Evolutionary conservation across 768 basidiomycete genomes (phyloP).

Genomic region (Russula sp.): DNA sequence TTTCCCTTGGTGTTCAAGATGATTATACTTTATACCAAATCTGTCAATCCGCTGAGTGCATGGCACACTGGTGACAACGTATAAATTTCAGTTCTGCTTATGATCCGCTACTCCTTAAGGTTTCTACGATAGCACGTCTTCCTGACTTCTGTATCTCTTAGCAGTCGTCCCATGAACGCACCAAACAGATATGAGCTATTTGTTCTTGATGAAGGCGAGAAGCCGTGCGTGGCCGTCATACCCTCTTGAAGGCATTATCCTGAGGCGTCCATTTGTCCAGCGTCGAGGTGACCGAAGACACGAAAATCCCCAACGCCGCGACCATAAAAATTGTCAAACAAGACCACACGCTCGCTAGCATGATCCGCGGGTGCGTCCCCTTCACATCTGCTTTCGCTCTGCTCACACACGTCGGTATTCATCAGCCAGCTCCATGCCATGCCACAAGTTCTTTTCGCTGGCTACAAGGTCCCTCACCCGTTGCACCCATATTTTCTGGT

Average conservation of each 20-base stretch:
- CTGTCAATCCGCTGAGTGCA: slow-evolving; percentile 52
- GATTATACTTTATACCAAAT: slow-evolving; percentile 37
- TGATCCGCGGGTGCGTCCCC: slow-evolving; percentile 84
- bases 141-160: slow-evolving; percentile 4
- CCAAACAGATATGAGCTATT: slow-evolving; percentile 90
- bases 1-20: slow-evolving; percentile 15
- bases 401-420: not conserved
- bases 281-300: slow-evolving; percentile 89
- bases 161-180: slow-evolving; percentile 65
- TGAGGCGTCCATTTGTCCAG: slow-evolving; percentile 37
- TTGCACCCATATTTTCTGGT: slow-evolving; percentile 91
- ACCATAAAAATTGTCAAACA: slow-evolving; percentile 94
- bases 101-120: slow-evolving; percentile 10
- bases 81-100: slow-evolving; percentile 26
- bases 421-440: slow-evolving; percentile 82
- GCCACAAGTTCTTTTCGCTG: slow-evolving; percentile 88
- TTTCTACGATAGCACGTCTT: not conserved
- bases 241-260: slow-evolving; percentile 9
- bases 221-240: slow-evolving; percentile 57
- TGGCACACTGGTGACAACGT: slow-evolving; percentile 30
- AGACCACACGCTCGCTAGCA: slow-evolving; percentile 94
- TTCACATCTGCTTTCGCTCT: slow-evolving; percentile 10
- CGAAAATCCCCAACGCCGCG: slow-evolving; percentile 96
- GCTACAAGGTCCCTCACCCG: slow-evolving; percentile 97
- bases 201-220: slow-evolving; percentile 90